Base-by-base conservation (phyloP, 2,329 filamentous ascomycete genomes). In the Ceratocystis huliohia region DNA sequence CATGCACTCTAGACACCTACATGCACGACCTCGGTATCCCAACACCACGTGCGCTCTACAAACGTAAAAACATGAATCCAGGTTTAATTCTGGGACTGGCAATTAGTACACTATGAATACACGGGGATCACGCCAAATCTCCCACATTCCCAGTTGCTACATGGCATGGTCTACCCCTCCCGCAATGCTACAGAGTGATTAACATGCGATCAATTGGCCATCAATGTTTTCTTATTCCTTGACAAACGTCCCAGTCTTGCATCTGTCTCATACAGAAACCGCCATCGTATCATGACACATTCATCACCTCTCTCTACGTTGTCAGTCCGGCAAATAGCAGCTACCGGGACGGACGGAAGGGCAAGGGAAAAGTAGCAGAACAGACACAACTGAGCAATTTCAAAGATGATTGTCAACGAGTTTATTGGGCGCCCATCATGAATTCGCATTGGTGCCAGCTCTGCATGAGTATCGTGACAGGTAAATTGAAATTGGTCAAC, bases 51-150 rank as follows among this genome's bases (percentile, higher is more conserved):
- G 53, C 22, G 53, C 25, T 28, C 28, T 30, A 28, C 28, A 13
- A 5, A 30, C 15, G 37, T 33, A 17, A 15, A 59, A 59, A n/a
- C 7, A 15, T 3, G 8, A 15, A 20, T n/a, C 28, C 33, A 7
- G 20, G 17, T 30, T 59, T 1, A 20, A 59, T 30, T 59, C 17
- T 59, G 28, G 17, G 25, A 37, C 33, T 37, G 56, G 8, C 6
- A 59, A 37, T 59, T 37, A 30, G n/a, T n/a, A 59, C 33, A n/a
- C 56, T 59, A 37, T 59, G 56, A 59, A 59, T 59, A 59, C 56
- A 59, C 28, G 13, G 30, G 56, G 56, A 25, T 2, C 28, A 33
- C 17, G 25, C 56, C 56, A 59, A 30, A n/a, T 59, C 56, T 15
- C 48, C 48, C 28, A 59, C 33, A 59, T 59, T 28, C 28, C 56